Base-by-base conservation (phyloP, 2,329 filamentous ascomycete species). In the Lecanicillium sp. region DNA sequence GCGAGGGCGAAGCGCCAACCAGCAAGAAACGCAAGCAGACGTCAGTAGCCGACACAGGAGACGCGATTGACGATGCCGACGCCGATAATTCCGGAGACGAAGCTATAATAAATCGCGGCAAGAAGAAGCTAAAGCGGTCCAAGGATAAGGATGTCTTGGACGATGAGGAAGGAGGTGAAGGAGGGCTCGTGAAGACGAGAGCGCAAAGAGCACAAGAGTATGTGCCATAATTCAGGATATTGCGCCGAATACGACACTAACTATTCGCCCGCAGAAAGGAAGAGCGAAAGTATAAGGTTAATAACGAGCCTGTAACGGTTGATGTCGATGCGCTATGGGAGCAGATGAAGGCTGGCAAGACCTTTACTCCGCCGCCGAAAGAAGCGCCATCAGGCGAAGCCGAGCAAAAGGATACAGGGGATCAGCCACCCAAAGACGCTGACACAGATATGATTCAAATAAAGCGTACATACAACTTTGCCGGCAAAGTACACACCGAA, bases 11-110 rank as follows among this genome's bases (percentile, higher is more conserved):
- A 56, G 38, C 50, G 48, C 38, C 47, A 43, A 25, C 47, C 36
- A n/a, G 30, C 42, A 33, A 42, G 33, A 18, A 41, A 33, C 11
- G 39, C n/a, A 7, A 12, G 9, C 17, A 39, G 15, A 5, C 34
- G 29, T 49, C 45, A 34, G 48, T 48, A 37, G 33, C 33, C 5
- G 48, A 56, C 11, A 34, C 48, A 29, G 53, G 40, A 11, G 48
- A 48, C 13, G 46, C 47, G 3, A 31, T 30, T 2, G 61, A 66
- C 4, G 68, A 73, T 45, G 64, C 63, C 0, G 75, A 68, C 1
- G 75, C 78, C 43, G 72, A 78, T 43, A 82, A 82, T 47, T 85
- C 82, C 1, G 82, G 81, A n/a, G 82, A 86, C 50, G 82, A 86
- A 51, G 71, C 73, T 1, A 73, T 84, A 39, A 80, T 86, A 48